Evolutionary conservation across 345 rosid species (phyloP), one percentile per base, ranked within the genome.

Genomic region (Iberis pinnata): DNA sequence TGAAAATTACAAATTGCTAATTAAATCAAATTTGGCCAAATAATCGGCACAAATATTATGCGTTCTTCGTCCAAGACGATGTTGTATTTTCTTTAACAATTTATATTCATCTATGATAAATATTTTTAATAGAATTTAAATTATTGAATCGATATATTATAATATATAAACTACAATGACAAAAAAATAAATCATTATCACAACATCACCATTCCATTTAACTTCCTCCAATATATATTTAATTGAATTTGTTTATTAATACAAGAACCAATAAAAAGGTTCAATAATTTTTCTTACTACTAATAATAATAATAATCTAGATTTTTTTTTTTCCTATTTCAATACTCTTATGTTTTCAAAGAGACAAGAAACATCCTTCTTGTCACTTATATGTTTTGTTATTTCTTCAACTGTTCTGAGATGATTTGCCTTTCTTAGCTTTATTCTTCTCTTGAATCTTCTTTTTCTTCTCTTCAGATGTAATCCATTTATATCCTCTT

Each of bases 391-490:
- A 36, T 50, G 17, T 16, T 31, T 11, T 13, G n/a, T n/a, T n/a
- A n/a, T 17, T 43, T 32, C 58, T 47, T 65, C 56, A 59, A 61
- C 61, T 58, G 65, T 32, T 60, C 46, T 67, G 71, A 60, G 67
- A 25, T 49, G 57, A 41, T 50, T 68, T 68, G 0, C 72, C 67
- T 44, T 76, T 85, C 79, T 78, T 88, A 10, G 84, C 76, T 73
- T 77, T 92, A 75, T 63, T 80, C 82, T 88, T 92, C 65, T 88
- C 96, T 67, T 81, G 96, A 65, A 88, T 77, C 84, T 80, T 92
- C 83, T 81, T 85, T 58, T 81, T 88, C 95, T 88, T 92, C 47
- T 79, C 96, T 65, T 92, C 96, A 14, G 96, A 84, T 1, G 95
- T 78, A 35, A 85, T 72, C 98, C 98, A 92, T 5, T 71, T 73